These are phyloP conservation scores for Ricinus communis DNA, from an alignment of 345 rosid genomes.

Conservation along the genomic window DNA sequence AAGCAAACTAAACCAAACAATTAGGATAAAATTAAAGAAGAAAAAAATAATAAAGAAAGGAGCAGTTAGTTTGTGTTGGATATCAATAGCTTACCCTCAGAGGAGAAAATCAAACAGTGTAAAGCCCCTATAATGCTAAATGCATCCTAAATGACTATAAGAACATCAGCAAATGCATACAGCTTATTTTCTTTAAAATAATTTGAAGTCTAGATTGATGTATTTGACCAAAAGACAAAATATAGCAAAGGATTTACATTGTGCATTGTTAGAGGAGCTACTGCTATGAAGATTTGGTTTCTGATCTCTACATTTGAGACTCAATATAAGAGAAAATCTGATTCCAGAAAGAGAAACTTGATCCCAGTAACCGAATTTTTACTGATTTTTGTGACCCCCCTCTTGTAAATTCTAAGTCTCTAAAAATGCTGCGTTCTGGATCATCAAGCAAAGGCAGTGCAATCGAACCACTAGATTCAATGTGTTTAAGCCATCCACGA, in stretches of 20 bases:
- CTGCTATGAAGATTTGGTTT: slow-evolving; percentile 25
- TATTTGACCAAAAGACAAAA: too few species aligned
- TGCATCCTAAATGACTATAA: too few species aligned
- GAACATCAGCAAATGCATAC: too few species aligned
- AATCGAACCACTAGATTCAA: slow-evolving; percentile 61
- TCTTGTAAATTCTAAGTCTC: slow-evolving; percentile 68
- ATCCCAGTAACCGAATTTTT: slow-evolving; percentile 46
- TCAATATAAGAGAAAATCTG: slow-evolving; percentile 38
- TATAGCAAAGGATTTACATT: slow-evolving; percentile 16
- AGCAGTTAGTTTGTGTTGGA: too few species aligned
- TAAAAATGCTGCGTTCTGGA: slow-evolving; percentile 34
- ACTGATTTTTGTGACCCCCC: slow-evolving; percentile 57
- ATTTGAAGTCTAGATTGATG: too few species aligned
- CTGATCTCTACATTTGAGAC: slow-evolving; percentile 34
- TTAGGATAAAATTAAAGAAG: too few species aligned
- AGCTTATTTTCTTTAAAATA: too few species aligned
- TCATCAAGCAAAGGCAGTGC: slow-evolving; percentile 61
- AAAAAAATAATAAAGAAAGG: too few species aligned
- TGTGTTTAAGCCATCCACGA: slow-evolving; percentile 78
- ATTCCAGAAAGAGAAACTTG: slow-evolving; percentile 54
- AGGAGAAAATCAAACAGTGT: too few species aligned
- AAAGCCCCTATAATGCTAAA: too few species aligned
- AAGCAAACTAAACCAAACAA: too few species aligned
- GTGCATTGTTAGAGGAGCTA: not conserved
- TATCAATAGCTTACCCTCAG: too few species aligned